Evolutionary conservation across 768 basidiomycete genomes (phyloP), one percentile per base, ranked within the genome.

Genomic region (Amanita pseudoporphyria): DNA sequence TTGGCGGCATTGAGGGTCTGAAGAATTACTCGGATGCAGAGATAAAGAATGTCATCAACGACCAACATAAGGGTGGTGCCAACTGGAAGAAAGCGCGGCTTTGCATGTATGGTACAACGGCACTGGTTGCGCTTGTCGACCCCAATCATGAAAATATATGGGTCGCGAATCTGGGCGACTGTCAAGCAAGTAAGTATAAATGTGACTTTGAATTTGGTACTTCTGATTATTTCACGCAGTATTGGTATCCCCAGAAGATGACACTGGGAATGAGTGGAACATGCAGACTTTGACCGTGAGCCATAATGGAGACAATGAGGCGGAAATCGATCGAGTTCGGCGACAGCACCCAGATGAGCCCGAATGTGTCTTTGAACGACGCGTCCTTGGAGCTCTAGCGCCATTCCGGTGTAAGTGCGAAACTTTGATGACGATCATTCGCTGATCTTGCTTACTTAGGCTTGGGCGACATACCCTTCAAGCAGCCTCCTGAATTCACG

Each of bases 151-250:
- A 75, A 58, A 77, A 86, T 54, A 67, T 88, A 18, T 89, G 87
- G 87, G 66, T 88, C 41, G 86, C 85, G 5, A 87, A 87, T 58
- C 70, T 89, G 22, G 87, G 87, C 12, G 87, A 89, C 59, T 87
- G 84, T 61, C 81, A 84, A 71, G 84, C 84, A 53, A 71, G 85
- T 85, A 54, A 54, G 81, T 67, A 21, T 38, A 43, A 48, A 53
- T 52, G 55, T 57, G 35, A 24, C 19, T 36, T 47, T 26, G 26
- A 9, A 14, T 35, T 32, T 18, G 16, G 18, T 35, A 21, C 32
- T 33, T 36, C 16, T 42, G 33, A 49, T 30, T 6, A 18, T n/a
- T 47, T 33, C 40, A 18, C 60, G 2, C 51, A 73, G 84, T 73
- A 35, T 68, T 81, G 65, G 71, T 79, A 24, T 73, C 72, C 6